These are phyloP conservation scores for Mycogone perniciosa DNA, from an alignment of 2,329 filamentous ascomycete species.

Conservation along the genomic window DNA sequence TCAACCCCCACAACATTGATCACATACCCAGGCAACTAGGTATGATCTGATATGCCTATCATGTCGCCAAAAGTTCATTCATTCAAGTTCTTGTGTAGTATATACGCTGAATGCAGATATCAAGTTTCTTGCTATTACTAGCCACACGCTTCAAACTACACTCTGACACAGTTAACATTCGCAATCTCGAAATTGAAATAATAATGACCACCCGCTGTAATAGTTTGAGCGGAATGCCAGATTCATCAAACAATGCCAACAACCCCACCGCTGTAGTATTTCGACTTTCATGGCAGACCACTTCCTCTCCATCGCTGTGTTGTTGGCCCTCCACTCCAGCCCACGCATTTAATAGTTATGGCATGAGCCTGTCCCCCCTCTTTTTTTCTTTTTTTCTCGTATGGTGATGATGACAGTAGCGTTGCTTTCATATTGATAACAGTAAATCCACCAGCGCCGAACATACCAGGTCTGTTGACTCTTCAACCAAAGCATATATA, in stretches of 20 bases:
- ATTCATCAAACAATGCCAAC: not conserved
- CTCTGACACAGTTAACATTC: not conserved
- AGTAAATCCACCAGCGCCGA: constrained; percentile 25
- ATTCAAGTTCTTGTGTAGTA: too few relatives aligned
- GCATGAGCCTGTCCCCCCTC: not conserved
- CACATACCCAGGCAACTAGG: not conserved
- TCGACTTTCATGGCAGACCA: not conserved
- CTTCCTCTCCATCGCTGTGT: not conserved
- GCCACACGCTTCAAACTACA: not conserved
- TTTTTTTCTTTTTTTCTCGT: not conserved
- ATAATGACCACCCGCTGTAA: not conserved
- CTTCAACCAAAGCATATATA: constrained; percentile 26
- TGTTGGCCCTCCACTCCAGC: not conserved
- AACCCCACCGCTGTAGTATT: not conserved
- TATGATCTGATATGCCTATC: not conserved
- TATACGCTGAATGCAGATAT: too few relatives aligned
- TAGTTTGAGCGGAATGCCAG: not conserved
- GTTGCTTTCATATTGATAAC: constrained; percentile 13
- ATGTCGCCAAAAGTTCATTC: too few relatives aligned
- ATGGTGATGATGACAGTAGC: constrained; percentile 3
- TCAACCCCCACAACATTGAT: too few relatives aligned
- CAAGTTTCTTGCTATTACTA: not conserved
- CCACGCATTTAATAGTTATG: not conserved
- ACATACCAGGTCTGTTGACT: constrained; percentile 25
- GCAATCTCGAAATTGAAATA: not conserved